phyloP scores from a whole-genome alignment of 2,329 filamentous ascomycete genomes.

The Colletotrichum ledebouriae region DNA sequence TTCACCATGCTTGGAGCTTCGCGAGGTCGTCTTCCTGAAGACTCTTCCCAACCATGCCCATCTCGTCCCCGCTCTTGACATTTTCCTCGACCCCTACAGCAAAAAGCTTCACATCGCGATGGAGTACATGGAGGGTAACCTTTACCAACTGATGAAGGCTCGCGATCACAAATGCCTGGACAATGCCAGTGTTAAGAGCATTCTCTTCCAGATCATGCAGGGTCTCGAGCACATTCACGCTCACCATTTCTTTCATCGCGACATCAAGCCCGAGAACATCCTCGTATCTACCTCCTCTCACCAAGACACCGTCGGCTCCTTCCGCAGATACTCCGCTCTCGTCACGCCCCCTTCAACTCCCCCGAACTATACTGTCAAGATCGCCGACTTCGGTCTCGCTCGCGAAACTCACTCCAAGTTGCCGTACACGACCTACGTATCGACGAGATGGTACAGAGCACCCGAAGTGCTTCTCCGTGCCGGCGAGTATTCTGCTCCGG shows the following conservation, averaged over 20 bases:
- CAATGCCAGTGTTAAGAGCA: constrained; percentile 93
- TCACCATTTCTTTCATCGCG: constrained; percentile 97
- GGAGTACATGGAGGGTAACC: constrained; percentile 99
- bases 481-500: constrained; percentile 96
- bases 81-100: constrained; percentile 95
- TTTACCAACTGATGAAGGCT: constrained; percentile 99
- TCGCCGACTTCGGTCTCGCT: constrained; percentile 98
- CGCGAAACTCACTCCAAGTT: constrained; percentile 96
- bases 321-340: constrained; percentile 91
- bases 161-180: constrained; percentile 95
- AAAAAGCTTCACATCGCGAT: constrained; percentile 98
- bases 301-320: constrained; percentile 82
- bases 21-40: constrained; percentile 96
- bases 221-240: constrained; percentile 98
- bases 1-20: constrained; percentile 88
- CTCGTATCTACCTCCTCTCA: constrained; percentile 92
- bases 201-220: constrained; percentile 95
- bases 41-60: constrained; percentile 90
- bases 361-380: constrained; percentile 95
- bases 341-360: constrained; percentile 96
- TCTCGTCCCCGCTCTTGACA: constrained; percentile 96
- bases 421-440: constrained; percentile 98
- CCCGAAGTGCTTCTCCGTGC: constrained; percentile 94
- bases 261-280: constrained; percentile 99
- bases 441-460: constrained; percentile 97